Conservation (phyloP, 148 eudicot genomes). For the Rhododendron molle region DNA sequence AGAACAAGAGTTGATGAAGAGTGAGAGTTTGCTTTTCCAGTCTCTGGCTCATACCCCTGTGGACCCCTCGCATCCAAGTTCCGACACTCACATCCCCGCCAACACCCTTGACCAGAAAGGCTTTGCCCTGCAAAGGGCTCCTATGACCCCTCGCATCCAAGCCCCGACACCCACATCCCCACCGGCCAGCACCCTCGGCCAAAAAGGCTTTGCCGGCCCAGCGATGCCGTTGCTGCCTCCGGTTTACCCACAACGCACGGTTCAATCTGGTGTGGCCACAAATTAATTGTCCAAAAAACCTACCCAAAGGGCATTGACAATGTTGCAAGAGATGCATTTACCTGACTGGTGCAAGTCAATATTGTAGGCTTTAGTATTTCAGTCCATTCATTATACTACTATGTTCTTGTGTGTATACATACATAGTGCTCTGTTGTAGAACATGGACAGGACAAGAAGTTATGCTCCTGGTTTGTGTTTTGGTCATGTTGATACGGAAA, state of each 20-base stretch:
- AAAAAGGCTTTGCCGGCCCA: conserved; percentile 7
- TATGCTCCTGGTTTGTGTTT: neutral
- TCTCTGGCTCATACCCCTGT: conserved; percentile 1
- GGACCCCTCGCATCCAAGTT: neutral
- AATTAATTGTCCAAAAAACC: too few relatives aligned
- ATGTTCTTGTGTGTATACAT: neutral
- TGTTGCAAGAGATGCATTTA: too few relatives aligned
- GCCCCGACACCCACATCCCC: too few relatives aligned
- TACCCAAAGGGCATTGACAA: neutral
- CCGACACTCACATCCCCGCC: neutral
- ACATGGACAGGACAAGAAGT: neutral
- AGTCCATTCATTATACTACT: neutral
- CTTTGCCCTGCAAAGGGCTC: too few relatives aligned
- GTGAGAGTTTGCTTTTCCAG: neutral
- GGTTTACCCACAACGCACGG: neutral
- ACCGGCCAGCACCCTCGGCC: neutral
- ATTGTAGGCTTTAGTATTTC: neutral
- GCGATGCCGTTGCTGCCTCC: neutral
- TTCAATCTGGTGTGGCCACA: neutral
- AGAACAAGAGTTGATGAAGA: neutral
- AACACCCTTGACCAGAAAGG: too few relatives aligned
- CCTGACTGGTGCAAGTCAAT: neutral
- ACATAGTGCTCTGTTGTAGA: neutral
- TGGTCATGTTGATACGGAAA: neutral
- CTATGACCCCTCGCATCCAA: too few relatives aligned